Base-by-base conservation (phyloP, 495 filamentous ascomycete species). In the Cetradonia linearis region DNA sequence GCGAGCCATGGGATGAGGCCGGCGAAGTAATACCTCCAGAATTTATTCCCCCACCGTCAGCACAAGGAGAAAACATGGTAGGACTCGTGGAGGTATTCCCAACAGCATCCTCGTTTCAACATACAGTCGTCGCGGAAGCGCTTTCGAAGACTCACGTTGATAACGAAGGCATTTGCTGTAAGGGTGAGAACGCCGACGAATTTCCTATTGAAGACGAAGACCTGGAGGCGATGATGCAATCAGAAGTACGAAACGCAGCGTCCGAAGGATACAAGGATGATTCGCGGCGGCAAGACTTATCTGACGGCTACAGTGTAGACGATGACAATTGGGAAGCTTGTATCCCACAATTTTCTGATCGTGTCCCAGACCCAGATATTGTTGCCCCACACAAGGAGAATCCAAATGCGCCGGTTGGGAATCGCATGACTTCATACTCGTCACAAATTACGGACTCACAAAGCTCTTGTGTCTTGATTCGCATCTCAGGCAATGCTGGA, bases 181-280 rank as follows among this genome's bases (percentile, higher is more conserved):
- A 42, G 13, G 20, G 11, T 34, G 44, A 61, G 2, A 49, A 56
- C 23, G 70, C 68, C n/a, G 67, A 68, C 28, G 69, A 67, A 9
- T 70, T 55, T 46, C 63, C 61, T 31, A 44, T 68, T 11, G 56
- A 68, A 54, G 63, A 68, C 55, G 60, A 62, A 28, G 42, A 58
- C 56, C 49, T 61, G 44, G 65, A 56, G 65, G 55, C 61, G 62
- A 64, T 68, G 52, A 56, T 66, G 23, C 67, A 65, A 23, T 61
- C 59, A 42, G 46, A 46, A 1, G 4, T 14, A 34, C 5, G 28
- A n/a, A 42, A 64, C 5, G 56, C 60, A 55, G 60, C 62, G 16
- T 28, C 36, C 13, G 48, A 48, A 2, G 44, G 42, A 23, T 34
- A 13, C 6, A 25, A 18, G 38, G 30, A 46, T 23, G 38, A 47